A percentile compares a stretch with the other conserved stretches of the same genome.
Evolutionary conservation across 129 eudicot genomes (phyloP).

Genomic region (Flaveria brownii): DNA sequence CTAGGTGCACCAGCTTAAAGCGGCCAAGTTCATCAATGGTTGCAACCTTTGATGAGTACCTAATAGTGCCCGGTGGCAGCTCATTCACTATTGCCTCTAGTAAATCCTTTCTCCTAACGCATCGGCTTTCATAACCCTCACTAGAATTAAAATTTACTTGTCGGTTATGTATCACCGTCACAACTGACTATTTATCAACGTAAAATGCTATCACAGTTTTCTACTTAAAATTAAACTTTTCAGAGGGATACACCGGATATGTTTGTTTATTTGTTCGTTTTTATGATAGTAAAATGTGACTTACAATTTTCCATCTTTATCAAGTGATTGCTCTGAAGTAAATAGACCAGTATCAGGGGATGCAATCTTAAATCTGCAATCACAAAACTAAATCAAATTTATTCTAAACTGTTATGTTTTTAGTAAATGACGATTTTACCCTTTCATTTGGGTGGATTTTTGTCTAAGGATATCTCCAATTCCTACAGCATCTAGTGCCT

Average conservation of each 20-base stretch:
- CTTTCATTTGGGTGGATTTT: slow-evolving; percentile 47
- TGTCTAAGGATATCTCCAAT: slow-evolving; percentile 53
- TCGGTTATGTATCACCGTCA: background rate
- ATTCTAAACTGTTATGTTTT: background rate
- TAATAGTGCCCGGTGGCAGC: slow-evolving; percentile 62
- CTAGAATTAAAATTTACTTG: slow-evolving; percentile 30
- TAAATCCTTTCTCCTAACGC: slow-evolving; percentile 65
- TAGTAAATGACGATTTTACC: slow-evolving; percentile 37
- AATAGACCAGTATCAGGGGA: slow-evolving; percentile 46
- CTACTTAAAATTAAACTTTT: no score
- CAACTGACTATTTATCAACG: no score
- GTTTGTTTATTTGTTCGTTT: no score
- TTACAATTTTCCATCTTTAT: slow-evolving; percentile 42
- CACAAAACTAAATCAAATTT: slow-evolving; percentile 12
- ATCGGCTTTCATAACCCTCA: slow-evolving; percentile 61
- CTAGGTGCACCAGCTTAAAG: slow-evolving; percentile 65
- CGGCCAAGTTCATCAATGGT: slow-evolving; percentile 57
- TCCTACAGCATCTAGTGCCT: slow-evolving; percentile 81
- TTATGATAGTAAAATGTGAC: slow-evolving; percentile 9
- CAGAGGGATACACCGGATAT: no score
- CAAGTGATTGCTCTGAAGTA: slow-evolving; percentile 33
- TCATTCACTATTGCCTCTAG: slow-evolving; percentile 54
- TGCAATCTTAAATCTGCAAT: slow-evolving; percentile 38
- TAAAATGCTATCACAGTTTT: no score
- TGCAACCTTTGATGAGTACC: slow-evolving; percentile 74